Evolutionary conservation across 495 filamentous ascomycete species (phyloP), one percentile per base, ranked within the genome.

Genomic region (Wilcoxina mikolae): DNA sequence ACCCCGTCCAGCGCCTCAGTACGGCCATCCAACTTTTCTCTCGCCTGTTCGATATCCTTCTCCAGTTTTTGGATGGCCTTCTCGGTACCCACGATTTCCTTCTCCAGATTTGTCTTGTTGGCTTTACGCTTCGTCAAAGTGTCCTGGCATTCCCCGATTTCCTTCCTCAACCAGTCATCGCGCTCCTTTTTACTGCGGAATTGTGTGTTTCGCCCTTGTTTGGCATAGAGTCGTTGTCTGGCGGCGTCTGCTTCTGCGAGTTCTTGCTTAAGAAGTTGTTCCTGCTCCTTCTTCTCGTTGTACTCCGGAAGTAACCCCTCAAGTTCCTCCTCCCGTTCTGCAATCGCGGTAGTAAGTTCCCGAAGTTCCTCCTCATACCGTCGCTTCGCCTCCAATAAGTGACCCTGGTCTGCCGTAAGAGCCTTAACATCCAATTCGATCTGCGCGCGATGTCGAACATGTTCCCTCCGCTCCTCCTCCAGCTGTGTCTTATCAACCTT

Each of bases 131-230:
- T 79, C 2, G 80, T 78, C 26, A 94, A 66, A 3, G 82, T 81
- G 24, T 74, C 72, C 56, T 85, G 83, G 48, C 84, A 81, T n/a
- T 88, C 83, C 41, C 85, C 75, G 58, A 96, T 82, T 65, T 95
- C 82, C 42, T 78, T 76, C 48, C 80, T 78, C 18, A 99, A 72
- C 74, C 76, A 95, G 35, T 78, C 77, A 64, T 99, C 93, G 2
- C 91, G 81, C 61, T 95, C 87, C 2, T 76, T 78, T 68, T 94
- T 94, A 62, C 76, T 90, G 63, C 77, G 83, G 70, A 94, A 96
- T 53, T 85, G 83, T 27, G 82, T 80, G 64, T 83, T 87, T n/a
- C 89, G 81, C 35, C 86, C 85, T 68, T 96, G 93, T 68, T 99
- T 99, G 46, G 84, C 86, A 60, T 95, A 88, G 15, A 99, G 73